Conservation (phyloP, 2,329 filamentous ascomycete species). For the Ascocoryne sarcoides region DNA sequence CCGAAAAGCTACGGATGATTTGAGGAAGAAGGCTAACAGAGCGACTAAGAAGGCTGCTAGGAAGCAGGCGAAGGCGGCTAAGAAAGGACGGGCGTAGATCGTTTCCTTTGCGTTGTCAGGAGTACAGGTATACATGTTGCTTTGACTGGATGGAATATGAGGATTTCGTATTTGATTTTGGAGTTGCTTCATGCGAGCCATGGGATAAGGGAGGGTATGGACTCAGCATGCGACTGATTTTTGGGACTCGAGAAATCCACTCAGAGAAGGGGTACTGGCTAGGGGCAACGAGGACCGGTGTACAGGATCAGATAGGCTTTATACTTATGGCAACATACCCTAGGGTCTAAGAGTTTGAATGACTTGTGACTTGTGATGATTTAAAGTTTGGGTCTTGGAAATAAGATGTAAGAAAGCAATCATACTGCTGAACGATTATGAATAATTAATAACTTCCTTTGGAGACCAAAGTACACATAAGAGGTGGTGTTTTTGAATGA, state of each 20-base stretch:
- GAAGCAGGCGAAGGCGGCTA: conserved; percentile 8
- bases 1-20: conserved; percentile 5
- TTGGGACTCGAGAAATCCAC: conserved; percentile 29
- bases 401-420: no score
- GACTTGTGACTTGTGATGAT: no score
- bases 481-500: no score
- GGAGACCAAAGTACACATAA: no score
- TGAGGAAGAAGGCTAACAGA: conserved; percentile 9
- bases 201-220: conserved; percentile 10
- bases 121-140: conserved; percentile 9
- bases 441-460: no score
- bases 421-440: no score
- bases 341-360: neutral
- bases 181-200: conserved; percentile 8
- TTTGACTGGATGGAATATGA: conserved; percentile 6
- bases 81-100: conserved; percentile 7
- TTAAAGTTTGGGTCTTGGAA: no score
- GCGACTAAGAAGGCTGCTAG: conserved; percentile 13
- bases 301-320: conserved; percentile 12
- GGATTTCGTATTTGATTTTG: conserved; percentile 10
- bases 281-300: conserved; percentile 30
- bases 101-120: conserved; percentile 7
- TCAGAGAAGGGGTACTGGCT: conserved; percentile 43
- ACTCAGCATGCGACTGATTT: conserved; percentile 4
- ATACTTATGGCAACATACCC: conserved; percentile 14